Evolutionary conservation across 2,329 filamentous ascomycete species (phyloP).

Genomic region (Penicillium nordicum): DNA sequence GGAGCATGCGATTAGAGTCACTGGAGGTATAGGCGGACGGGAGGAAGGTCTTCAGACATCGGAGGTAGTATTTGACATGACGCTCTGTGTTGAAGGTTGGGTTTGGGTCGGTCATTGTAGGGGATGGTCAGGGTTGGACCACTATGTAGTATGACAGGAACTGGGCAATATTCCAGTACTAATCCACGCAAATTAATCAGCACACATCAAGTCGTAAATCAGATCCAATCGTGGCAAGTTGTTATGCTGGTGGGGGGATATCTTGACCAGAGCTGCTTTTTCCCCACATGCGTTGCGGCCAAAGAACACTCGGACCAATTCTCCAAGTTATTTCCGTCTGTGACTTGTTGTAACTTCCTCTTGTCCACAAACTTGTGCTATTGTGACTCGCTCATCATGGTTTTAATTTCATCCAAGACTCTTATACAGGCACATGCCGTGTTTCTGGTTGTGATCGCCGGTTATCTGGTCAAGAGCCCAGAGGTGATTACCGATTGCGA

Average conservation of each 20-base stretch:
- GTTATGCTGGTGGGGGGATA: slow-evolving; percentile 13
- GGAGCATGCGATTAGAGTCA: slow-evolving; percentile 84
- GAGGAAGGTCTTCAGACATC: slow-evolving; percentile 77
- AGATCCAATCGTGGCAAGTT: slow-evolving; percentile 5
- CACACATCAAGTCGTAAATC: background rate
- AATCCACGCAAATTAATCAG: background rate
- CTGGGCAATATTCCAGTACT: background rate
- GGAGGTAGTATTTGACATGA: slow-evolving; percentile 89
- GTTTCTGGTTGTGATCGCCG: slow-evolving; percentile 79
- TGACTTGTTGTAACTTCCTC: background rate
- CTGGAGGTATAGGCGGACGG: slow-evolving; percentile 80
- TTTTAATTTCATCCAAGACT: slow-evolving; percentile 72
- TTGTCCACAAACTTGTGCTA: background rate
- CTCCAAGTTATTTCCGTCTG: slow-evolving; percentile 6
- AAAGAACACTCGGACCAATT: slow-evolving; percentile 13
- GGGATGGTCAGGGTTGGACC: slow-evolving; percentile 3
- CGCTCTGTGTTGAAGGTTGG: slow-evolving; percentile 48
- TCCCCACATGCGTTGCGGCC: slow-evolving; percentile 23
- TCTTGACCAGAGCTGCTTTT: slow-evolving; percentile 15
- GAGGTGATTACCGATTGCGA: slow-evolving; percentile 71
- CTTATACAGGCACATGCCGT: slow-evolving; percentile 79
- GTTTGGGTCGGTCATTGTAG: slow-evolving; percentile 28
- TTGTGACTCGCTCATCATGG: slow-evolving; percentile 55
- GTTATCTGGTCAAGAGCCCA: slow-evolving; percentile 76
- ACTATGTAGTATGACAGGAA: background rate